Conservation (phyloP, 2,329 filamentous ascomycete genomes). For the Botrytis medusae region DNA sequence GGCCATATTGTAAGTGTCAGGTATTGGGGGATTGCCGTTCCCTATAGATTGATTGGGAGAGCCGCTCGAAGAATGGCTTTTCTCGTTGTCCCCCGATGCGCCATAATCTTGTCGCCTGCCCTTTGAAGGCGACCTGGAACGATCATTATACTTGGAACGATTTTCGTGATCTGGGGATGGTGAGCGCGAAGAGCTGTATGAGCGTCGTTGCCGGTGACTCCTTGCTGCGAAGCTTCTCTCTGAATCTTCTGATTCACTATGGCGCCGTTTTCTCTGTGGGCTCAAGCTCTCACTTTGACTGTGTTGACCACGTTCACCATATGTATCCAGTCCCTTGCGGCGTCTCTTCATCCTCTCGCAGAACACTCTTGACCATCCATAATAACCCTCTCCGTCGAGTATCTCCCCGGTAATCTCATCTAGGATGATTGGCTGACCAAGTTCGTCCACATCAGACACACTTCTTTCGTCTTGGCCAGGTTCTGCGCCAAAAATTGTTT, state of each 20-base stretch:
- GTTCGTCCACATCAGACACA: constrained; percentile 66
- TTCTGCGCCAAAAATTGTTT: constrained; percentile 63
- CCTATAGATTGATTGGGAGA: constrained; percentile 21
- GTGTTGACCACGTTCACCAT: constrained; percentile 22
- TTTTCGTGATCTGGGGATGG: constrained; percentile 29
- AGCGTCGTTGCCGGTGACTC: constrained; percentile 32
- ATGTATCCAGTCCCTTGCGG: constrained; percentile 33
- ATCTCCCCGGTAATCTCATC: constrained; percentile 65
- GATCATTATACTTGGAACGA: constrained; percentile 20
- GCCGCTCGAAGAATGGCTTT: not conserved
- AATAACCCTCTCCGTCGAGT: constrained; percentile 71
- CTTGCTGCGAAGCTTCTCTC: constrained; percentile 28
- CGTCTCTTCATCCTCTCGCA: constrained; percentile 76
- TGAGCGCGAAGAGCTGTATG: constrained; percentile 37
- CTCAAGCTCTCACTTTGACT: constrained; percentile 35
- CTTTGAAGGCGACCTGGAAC: constrained; percentile 28
- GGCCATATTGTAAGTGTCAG: constrained; percentile 9
- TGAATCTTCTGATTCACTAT: constrained; percentile 35
- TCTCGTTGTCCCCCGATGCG: constrained; percentile 6
- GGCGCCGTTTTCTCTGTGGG: constrained; percentile 34
- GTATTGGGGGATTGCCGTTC: constrained; percentile 19
- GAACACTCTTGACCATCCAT: constrained; percentile 81
- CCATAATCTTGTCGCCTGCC: constrained; percentile 25
- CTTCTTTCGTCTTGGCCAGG: constrained; percentile 50
- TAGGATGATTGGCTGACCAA: constrained; percentile 67